phyloP scores from a whole-genome alignment of 768 basidiomycete genomes.

The Paxillus rubicundulus region DNA sequence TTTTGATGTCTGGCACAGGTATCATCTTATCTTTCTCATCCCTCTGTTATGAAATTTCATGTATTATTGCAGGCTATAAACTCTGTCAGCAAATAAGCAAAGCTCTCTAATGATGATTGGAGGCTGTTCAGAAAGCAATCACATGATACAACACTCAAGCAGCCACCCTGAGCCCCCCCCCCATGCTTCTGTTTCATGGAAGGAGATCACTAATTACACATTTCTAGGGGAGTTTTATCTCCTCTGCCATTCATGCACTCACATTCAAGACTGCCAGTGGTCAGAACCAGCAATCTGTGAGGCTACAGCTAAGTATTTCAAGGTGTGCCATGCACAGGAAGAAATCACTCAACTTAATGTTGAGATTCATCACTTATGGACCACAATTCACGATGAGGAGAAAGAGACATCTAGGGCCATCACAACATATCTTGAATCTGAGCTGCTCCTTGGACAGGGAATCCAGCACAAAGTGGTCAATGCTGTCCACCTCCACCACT shows the following conservation, averaged over 20 bases:
- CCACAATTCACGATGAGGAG: conserved; percentile 21
- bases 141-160: conserved; percentile 25
- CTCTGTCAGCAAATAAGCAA: conserved; percentile 33
- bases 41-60: too few relatives aligned
- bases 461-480: too few relatives aligned
- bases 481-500: too few relatives aligned
- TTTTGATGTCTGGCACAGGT: conserved; percentile 13
- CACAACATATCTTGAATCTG: too few relatives aligned
- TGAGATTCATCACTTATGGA: conserved; percentile 19
- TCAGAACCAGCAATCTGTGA: conserved; percentile 15
- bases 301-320: conserved; percentile 23
- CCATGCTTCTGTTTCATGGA: conserved; percentile 11
- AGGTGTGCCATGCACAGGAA: conserved; percentile 21
- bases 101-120: conserved; percentile 20
- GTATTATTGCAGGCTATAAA: conserved; percentile 29
- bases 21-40: background rate
- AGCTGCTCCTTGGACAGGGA: too few relatives aligned
- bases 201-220: conserved; percentile 14
- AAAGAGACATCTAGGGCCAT: background rate
- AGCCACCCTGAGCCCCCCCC: conserved; percentile 15
- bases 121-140: conserved; percentile 29
- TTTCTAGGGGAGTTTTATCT: conserved; percentile 18
- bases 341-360: conserved; percentile 27
- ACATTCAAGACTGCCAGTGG: conserved; percentile 24
- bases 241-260: conserved; percentile 15